A percentile compares a stretch with the other conserved stretches of the same genome.
These are phyloP conservation scores for Rhinocladiella similis DNA, from an alignment of 2,329 filamentous ascomycete species.

Conservation along the genomic window DNA sequence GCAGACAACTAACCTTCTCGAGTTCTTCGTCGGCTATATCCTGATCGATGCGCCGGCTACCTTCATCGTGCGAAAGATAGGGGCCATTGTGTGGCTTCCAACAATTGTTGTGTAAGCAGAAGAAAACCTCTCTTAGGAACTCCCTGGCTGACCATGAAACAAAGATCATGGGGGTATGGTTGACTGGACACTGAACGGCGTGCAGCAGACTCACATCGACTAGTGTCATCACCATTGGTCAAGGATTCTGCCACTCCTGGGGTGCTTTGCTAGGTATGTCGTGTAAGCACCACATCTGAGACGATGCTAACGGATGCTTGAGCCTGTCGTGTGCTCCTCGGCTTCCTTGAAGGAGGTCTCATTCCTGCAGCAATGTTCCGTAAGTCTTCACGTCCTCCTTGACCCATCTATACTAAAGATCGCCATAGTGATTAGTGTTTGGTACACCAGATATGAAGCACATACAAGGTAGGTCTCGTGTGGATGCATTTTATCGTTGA, in stretches of 20 bases:
- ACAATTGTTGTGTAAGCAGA: constrained; percentile 16
- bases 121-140: not conserved
- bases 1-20: not conserved
- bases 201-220: constrained; percentile 10
- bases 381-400: not conserved
- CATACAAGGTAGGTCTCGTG: constrained; percentile 33
- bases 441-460: constrained; percentile 39
- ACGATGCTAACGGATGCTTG: constrained; percentile 20
- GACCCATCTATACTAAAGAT: not conserved
- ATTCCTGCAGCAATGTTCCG: constrained; percentile 12
- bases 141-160: not conserved
- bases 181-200: no score
- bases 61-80: constrained; percentile 32
- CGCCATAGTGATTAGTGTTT: constrained; percentile 19
- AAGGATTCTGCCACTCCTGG: constrained; percentile 32
- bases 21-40: constrained; percentile 35
- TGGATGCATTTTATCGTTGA: no score
- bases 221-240: constrained; percentile 35
- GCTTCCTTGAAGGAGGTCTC: constrained; percentile 35
- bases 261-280: not conserved
- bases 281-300: constrained; percentile 24
- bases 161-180: constrained; percentile 7
- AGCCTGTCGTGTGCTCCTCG: constrained; percentile 38
- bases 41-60: constrained; percentile 34
- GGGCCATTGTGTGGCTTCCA: constrained; percentile 27